A percentile compares a stretch with the other conserved stretches of the same genome.
These are phyloP conservation scores for Mortierella sp. DNA, from an alignment of 371 early-diverging fungal genomes.

Conservation along the genomic window DNA sequence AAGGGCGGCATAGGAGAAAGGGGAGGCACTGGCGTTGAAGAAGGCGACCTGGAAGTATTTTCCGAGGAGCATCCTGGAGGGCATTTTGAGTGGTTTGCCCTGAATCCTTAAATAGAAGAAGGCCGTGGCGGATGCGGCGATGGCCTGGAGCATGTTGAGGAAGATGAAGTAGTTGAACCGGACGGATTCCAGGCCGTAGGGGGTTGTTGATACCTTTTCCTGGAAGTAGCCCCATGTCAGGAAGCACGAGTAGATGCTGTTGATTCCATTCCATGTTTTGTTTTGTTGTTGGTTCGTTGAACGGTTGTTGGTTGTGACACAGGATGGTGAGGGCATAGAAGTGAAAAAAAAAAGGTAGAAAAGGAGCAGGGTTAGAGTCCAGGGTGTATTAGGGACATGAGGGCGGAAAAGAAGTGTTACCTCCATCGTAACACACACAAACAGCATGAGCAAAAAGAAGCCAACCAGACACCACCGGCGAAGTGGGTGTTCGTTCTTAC, in stretches of 20 bases:
- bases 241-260: constrained; percentile 94
- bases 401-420: neutral
- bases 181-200: constrained; percentile 76
- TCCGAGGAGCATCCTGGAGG: constrained; percentile 43
- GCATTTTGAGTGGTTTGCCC: constrained; percentile 57
- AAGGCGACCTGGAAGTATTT: constrained; percentile 84
- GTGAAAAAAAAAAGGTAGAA: neutral
- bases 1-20: constrained; percentile 94
- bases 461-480: neutral
- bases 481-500: constrained; percentile 9
- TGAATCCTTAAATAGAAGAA: constrained; percentile 76
- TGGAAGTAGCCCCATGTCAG: constrained; percentile 95
- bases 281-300: neutral
- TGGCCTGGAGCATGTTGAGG: constrained; percentile 88
- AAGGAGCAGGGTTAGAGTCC: neutral
- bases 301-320: neutral
- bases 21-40: constrained; percentile 84
- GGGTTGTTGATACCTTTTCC: constrained; percentile 91
- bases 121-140: constrained; percentile 84
- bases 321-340: neutral
- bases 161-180: constrained; percentile 91
- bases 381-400: neutral
- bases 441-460: neutral
- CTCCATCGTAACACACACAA: neutral
- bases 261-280: neutral